Base-by-base conservation (phyloP, 1,284 basidiomycete genomes). In the Lignosus rhinocerotis region DNA sequence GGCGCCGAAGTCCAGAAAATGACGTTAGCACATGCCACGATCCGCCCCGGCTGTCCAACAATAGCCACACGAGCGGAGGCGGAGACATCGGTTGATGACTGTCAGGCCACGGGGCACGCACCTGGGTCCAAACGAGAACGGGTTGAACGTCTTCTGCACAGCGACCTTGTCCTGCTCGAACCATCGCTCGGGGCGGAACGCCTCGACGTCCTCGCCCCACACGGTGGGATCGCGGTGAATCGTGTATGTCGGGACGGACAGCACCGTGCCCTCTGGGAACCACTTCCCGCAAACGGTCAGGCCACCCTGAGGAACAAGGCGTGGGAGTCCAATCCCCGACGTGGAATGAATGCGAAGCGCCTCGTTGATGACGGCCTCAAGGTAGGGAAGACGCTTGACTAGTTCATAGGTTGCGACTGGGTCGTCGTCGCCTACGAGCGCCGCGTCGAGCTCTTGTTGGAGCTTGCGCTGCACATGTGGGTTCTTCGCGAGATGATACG, bases 311-410 rank as follows among this genome's bases (percentile, higher is more conserved):
- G 91, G 89, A 8, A 86, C 85, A 55, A 90, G 64, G 43, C 92
- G 86, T n/a, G 92, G 88, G 21, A 96, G 84, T 30, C 94, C 94
- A 51, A 94, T 80, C 2, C 87, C 84, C 3, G 86, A 87, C 0
- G 89, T 93, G 5, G 91, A 89, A 76, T 95, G 92, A 43, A 90
- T 72, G 11, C 94, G 87, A 36, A 96, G 79, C 6, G 81, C 87
- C 73, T 95, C 93, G 71, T 88, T 86, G 75, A 95, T 88, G 71
- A 89, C 90, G 0, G 90, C 91, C 52, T 92, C 84, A 65, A 95
- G 81, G 72, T 90, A 92, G 6, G 85, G 80, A 32, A 92, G 78
- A 2, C 76, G 76, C 72, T 93, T 93, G 61, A 91, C 80, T 58
- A 84, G 77, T 55, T 86, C 83, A 59, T 75, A 84, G 6, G 77